Percentiles rank a stretch among this genome's conserved stretches.
Conservation (phyloP, 345 rosid genomes). For the Brassica cretica region DNA sequence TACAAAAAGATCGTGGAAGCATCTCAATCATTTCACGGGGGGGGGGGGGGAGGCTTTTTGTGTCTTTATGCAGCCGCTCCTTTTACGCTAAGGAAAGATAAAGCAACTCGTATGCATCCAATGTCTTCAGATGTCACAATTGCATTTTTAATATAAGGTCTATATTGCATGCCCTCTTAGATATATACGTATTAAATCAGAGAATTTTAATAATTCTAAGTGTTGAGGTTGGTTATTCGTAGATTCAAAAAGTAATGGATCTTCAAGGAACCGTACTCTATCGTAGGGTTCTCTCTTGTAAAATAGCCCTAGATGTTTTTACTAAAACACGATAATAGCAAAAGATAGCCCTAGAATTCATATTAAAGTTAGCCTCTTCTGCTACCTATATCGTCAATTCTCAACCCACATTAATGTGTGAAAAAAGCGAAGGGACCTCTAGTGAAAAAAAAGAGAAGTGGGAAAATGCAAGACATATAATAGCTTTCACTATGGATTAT, state of each 20-base stretch:
- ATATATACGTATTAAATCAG: neutral
- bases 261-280: neutral
- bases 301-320: neutral
- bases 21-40: conserved; percentile 39
- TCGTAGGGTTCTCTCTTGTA: neutral
- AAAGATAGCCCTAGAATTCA: neutral
- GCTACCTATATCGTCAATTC: conserved; percentile 7
- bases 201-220: neutral
- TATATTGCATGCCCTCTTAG: neutral
- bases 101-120: conserved; percentile 40
- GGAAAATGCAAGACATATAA: conserved; percentile 18
- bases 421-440: conserved; percentile 28
- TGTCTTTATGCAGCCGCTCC: conserved; percentile 37
- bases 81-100: conserved; percentile 41
- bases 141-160: neutral
- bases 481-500: neutral
- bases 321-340: neutral
- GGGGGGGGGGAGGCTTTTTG: conserved; percentile 27
- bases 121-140: conserved; percentile 16
- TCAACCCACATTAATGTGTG: conserved; percentile 2
- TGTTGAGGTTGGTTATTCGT: neutral
- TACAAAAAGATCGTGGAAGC: conserved; percentile 23
- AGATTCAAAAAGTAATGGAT: conserved; percentile 6
- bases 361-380: neutral
- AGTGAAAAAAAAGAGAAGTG: neutral